These are phyloP conservation scores for Chaetoscypha palmicola DNA, from an alignment of 2,329 filamentous ascomycete genomes.

Conservation along the genomic window DNA sequence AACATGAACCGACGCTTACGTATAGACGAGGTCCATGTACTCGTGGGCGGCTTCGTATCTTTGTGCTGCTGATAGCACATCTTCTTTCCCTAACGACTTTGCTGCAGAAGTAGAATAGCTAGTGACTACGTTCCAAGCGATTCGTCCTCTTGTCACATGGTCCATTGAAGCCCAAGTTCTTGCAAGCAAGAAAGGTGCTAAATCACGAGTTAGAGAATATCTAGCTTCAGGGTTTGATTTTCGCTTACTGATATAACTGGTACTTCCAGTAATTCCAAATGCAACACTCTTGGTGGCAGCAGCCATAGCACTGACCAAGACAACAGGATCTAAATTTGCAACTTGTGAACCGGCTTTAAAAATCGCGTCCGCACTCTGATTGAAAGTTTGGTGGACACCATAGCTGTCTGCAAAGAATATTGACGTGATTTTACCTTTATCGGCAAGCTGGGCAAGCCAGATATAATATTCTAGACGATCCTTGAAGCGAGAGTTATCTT, in stretches of 20 bases:
- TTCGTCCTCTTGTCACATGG: conserved; percentile 53
- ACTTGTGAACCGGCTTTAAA: background rate
- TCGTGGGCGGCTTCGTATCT: conserved; percentile 56
- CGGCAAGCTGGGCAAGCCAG: conserved; percentile 48
- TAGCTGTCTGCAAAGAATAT: background rate
- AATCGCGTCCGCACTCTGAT: background rate
- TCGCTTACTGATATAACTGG: background rate
- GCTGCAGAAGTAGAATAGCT: conserved; percentile 54
- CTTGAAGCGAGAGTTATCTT: background rate
- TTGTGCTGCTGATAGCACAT: conserved; percentile 47
- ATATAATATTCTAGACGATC: conserved; percentile 9
- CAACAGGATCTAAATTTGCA: background rate
- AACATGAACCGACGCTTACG: too few relatives aligned
- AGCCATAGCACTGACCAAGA: background rate
- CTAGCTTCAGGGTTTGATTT: background rate
- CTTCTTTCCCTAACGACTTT: conserved; percentile 51
- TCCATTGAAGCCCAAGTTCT: conserved; percentile 55
- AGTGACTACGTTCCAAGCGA: conserved; percentile 59
- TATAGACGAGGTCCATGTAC: conserved; percentile 40
- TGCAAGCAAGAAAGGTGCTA: conserved; percentile 48
- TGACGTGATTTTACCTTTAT: conserved; percentile 54
- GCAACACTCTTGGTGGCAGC: background rate
- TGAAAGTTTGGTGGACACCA: background rate
- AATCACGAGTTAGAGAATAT: too few relatives aligned
- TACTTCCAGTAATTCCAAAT: background rate